Conservation (phyloP, 352 stramenopile species). For the Globisporangium perplexum region DNA sequence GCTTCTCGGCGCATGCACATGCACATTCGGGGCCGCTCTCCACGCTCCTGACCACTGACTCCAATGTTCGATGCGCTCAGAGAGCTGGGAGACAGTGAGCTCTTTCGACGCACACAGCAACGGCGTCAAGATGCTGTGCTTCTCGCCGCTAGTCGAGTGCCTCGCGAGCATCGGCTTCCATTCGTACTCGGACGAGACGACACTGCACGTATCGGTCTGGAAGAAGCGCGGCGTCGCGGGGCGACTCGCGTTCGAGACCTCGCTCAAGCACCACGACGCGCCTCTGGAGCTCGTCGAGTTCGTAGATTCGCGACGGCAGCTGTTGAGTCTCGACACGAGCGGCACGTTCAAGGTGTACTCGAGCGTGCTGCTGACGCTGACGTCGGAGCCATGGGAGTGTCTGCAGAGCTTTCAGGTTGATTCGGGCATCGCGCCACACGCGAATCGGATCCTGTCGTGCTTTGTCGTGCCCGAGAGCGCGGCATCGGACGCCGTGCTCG, state of each 20-base stretch:
- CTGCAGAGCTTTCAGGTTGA: conserved; percentile 31
- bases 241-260: conserved; percentile 24
- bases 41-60: neutral
- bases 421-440: conserved; percentile 3
- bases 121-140: conserved; percentile 45
- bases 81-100: conserved; percentile 34
- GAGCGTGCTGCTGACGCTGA: conserved; percentile 36
- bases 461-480: conserved; percentile 41
- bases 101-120: conserved; percentile 51
- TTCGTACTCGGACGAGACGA: conserved; percentile 65
- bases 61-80: conserved; percentile 1
- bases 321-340: conserved; percentile 45
- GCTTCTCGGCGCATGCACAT: neutral
- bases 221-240: conserved; percentile 26
- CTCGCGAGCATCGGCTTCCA: conserved; percentile 54
- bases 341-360: conserved; percentile 41
- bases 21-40: neutral
- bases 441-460: conserved; percentile 5
- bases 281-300: conserved; percentile 41
- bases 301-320: conserved; percentile 51
- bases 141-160: conserved; percentile 39
- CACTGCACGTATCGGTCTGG: conserved; percentile 49
- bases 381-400: conserved; percentile 43
- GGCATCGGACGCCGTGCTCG: conserved; percentile 44
- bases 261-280: conserved; percentile 27